These are phyloP conservation scores for Colletotrichum musae DNA, from an alignment of 2,329 filamentous ascomycete species.

Conservation along the genomic window DNA sequence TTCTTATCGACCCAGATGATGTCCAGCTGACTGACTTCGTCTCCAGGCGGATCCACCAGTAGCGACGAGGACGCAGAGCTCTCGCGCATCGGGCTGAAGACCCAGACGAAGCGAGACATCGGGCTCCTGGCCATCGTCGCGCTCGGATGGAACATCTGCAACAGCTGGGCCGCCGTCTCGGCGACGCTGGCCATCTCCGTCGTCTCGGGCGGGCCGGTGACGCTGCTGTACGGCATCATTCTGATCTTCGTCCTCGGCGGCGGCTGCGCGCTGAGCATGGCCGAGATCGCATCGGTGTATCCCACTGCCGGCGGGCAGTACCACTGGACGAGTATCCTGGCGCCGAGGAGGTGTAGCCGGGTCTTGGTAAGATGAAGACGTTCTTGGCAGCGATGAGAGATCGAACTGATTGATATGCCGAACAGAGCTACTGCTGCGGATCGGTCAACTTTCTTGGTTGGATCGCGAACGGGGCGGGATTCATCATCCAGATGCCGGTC, in stretches of 20 bases:
- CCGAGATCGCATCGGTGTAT: conserved; percentile 53
- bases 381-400: too few relatives aligned
- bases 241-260: conserved; percentile 46
- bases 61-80: conserved; percentile 26
- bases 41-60: neutral
- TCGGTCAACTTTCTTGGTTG: conserved; percentile 31
- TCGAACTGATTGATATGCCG: too few relatives aligned
- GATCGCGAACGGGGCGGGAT: conserved; percentile 34
- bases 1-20: neutral
- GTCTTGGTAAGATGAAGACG: neutral
- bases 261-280: conserved; percentile 49
- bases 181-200: conserved; percentile 43
- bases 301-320: conserved; percentile 57
- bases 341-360: conserved; percentile 41
- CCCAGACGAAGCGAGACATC: conserved; percentile 27
- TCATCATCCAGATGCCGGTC: conserved; percentile 36
- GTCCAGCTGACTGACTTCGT: neutral
- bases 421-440: conserved; percentile 21
- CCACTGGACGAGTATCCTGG: conserved; percentile 52
- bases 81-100: conserved; percentile 19
- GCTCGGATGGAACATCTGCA: conserved; percentile 42
- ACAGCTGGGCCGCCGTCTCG: conserved; percentile 46
- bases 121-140: conserved; percentile 14
- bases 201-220: conserved; percentile 26
- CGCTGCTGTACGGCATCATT: conserved; percentile 49